phyloP scores from a whole-genome alignment of 2,329 filamentous ascomycete genomes.

The Rugonectria rugulosa region DNA sequence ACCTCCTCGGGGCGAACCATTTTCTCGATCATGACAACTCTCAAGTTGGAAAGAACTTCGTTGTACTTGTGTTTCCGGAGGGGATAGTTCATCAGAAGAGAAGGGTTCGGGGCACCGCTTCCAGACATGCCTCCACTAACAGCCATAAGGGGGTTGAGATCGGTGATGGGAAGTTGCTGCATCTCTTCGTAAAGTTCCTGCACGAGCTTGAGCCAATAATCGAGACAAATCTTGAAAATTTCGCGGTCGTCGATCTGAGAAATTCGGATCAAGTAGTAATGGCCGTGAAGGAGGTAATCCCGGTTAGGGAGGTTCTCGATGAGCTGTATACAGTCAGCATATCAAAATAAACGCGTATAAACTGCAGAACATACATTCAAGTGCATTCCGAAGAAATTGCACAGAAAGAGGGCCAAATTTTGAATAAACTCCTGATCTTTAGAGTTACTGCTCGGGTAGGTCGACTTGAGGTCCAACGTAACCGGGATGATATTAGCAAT shows the following conservation, averaged over 20 bases:
- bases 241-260: slow-evolving; percentile 98
- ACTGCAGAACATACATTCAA: slow-evolving; percentile 68
- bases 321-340: slow-evolving; percentile 59
- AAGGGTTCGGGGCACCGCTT: slow-evolving; percentile 85
- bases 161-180: slow-evolving; percentile 93
- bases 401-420: slow-evolving; percentile 93
- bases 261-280: slow-evolving; percentile 98
- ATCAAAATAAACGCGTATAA: slow-evolving; percentile 12
- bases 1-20: slow-evolving; percentile 99
- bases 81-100: slow-evolving; percentile 86
- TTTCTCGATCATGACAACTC: slow-evolving; percentile 99
- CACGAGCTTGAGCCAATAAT: slow-evolving; percentile 99
- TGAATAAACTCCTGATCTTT: slow-evolving; percentile 97
- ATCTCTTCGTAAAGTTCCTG: slow-evolving; percentile 99
- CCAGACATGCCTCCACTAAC: slow-evolving; percentile 77
- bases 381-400: slow-evolving; percentile 96
- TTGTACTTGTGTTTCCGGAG: slow-evolving; percentile 98
- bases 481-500: slow-evolving; percentile 94
- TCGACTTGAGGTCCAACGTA: slow-evolving; percentile 86
- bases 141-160: slow-evolving; percentile 87
- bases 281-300: slow-evolving; percentile 93
- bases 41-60: slow-evolving; percentile 90
- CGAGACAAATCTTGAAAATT: slow-evolving; percentile 98
- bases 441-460: slow-evolving; percentile 90
- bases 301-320: slow-evolving; percentile 96